These are phyloP conservation scores for Afroboletus lepidellus DNA, from an alignment of 1,284 basidiomycete species.

Conservation along the genomic window DNA sequence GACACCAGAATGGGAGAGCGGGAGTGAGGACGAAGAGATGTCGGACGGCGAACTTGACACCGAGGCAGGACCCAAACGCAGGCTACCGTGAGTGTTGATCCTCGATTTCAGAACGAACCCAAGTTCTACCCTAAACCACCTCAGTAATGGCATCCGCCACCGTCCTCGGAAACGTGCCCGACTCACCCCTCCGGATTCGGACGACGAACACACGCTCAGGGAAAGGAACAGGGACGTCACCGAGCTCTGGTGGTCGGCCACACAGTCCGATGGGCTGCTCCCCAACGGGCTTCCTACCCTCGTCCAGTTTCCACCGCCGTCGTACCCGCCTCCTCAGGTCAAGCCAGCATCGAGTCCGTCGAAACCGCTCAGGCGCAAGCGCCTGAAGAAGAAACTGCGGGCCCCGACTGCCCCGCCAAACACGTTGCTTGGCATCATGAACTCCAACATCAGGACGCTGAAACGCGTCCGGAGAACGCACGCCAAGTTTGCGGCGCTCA, in stretches of 20 bases:
- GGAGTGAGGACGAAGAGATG: slow-evolving; percentile 35
- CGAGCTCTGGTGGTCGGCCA: slow-evolving; percentile 73
- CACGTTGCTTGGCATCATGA: slow-evolving; percentile 64
- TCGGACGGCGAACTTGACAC: slow-evolving; percentile 37
- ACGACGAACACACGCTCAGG: slow-evolving; percentile 25
- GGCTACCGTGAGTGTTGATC: slow-evolving; percentile 44
- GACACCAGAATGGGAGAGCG: slow-evolving; percentile 41
- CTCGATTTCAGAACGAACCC: slow-evolving; percentile 6
- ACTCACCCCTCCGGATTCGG: slow-evolving; percentile 31
- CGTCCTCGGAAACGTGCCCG: slow-evolving; percentile 48
- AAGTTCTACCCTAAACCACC: slow-evolving; percentile 3
- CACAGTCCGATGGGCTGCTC: slow-evolving; percentile 58
- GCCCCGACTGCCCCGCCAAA: slow-evolving; percentile 35
- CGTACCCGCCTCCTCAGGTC: slow-evolving; percentile 9
- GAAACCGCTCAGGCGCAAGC: slow-evolving; percentile 29
- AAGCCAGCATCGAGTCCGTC: slow-evolving; percentile 16
- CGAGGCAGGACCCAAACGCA: slow-evolving; percentile 59
- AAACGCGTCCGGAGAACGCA: slow-evolving; percentile 69
- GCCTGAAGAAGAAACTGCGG: slow-evolving; percentile 40
- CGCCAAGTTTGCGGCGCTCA: slow-evolving; percentile 62
- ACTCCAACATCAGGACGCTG: slow-evolving; percentile 69
- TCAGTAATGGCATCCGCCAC: slow-evolving; percentile 40
- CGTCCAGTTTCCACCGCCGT: slow-evolving; percentile 41
- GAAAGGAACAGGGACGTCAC: slow-evolving; percentile 40
- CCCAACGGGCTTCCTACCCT: slow-evolving; percentile 64